These are phyloP conservation scores for Penicillium sp. DNA, from an alignment of 2,329 filamentous ascomycete genomes.

Conservation along the genomic window DNA sequence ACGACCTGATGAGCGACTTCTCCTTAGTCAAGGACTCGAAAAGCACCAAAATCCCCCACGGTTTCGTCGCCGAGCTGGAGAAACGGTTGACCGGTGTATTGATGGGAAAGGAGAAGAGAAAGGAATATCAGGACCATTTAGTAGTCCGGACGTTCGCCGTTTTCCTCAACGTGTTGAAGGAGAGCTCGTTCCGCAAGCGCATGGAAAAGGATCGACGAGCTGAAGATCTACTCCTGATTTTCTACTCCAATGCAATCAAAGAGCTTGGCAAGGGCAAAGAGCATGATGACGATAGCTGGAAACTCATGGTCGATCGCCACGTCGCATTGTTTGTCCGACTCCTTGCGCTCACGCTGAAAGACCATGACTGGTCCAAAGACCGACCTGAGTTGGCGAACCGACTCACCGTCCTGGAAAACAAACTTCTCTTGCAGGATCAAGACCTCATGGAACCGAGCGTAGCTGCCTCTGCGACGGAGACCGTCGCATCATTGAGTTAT, in stretches of 20 bases:
- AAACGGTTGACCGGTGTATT: constrained; percentile 81
- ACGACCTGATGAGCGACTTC: constrained; percentile 88
- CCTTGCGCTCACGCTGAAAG: constrained; percentile 74
- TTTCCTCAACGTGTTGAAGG: constrained; percentile 91
- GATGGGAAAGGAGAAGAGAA: constrained; percentile 77
- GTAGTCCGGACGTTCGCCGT: constrained; percentile 94
- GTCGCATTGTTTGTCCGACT: constrained; percentile 92
- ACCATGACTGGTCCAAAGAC: constrained; percentile 82
- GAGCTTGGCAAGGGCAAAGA: constrained; percentile 78
- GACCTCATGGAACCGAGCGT: constrained; percentile 71
- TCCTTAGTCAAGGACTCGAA: constrained; percentile 66
- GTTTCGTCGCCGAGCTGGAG: constrained; percentile 69
- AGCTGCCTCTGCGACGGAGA: constrained; percentile 69
- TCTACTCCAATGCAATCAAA: constrained; percentile 92
- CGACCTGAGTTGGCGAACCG: constrained; percentile 79
- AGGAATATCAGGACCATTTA: constrained; percentile 85
- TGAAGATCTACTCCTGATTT: constrained; percentile 91
- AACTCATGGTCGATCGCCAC: constrained; percentile 87
- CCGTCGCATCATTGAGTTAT: constrained; percentile 79
- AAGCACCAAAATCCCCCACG: constrained; percentile 70
- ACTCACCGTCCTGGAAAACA: constrained; percentile 82
- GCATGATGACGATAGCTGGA: constrained; percentile 83
- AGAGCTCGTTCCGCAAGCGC: constrained; percentile 80
- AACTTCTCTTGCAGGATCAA: constrained; percentile 90
- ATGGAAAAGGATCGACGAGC: constrained; percentile 93